phyloP scores from a whole-genome alignment of 2,329 filamentous ascomycete genomes.

The Penicillium sp. region DNA sequence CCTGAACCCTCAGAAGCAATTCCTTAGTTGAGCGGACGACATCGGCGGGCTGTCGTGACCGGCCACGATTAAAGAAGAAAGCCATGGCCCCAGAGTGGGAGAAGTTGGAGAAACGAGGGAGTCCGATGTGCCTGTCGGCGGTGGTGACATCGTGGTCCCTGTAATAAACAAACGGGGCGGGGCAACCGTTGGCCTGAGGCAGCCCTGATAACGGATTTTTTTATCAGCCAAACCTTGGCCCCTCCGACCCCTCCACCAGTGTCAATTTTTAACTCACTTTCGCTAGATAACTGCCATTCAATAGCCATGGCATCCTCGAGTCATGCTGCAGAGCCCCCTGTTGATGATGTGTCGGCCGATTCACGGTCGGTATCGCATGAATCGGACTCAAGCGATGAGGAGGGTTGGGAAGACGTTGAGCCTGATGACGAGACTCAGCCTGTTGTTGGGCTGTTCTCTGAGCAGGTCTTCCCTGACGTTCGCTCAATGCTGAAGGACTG shows the following conservation, averaged over 20 bases:
- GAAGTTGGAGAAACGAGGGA: constrained; percentile 11
- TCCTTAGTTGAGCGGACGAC: constrained; percentile 63
- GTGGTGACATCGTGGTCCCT: constrained; percentile 12
- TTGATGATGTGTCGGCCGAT: constrained; percentile 26
- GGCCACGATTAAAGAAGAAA: constrained; percentile 65
- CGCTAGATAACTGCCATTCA: background rate
- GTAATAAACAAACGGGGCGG: constrained; percentile 29
- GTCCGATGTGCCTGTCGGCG: constrained; percentile 6
- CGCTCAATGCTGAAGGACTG: constrained; percentile 65
- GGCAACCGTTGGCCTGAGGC: constrained; percentile 27
- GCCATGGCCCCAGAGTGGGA: constrained; percentile 52
- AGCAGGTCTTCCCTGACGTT: constrained; percentile 63
- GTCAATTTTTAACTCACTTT: background rate
- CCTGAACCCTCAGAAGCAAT: constrained; percentile 59
- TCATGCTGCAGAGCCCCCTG: constrained; percentile 16
- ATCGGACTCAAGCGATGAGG: constrained; percentile 50
- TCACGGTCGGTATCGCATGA: constrained; percentile 37
- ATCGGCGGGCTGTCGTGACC: constrained; percentile 61
- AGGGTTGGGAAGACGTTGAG: constrained; percentile 60
- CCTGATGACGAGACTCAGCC: constrained; percentile 61
- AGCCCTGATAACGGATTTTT: constrained; percentile 25
- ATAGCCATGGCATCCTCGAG: constrained; percentile 32
- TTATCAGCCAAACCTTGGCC: constrained; percentile 22
- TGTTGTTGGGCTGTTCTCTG: constrained; percentile 67
- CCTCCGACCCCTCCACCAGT: constrained; percentile 16